Evolutionary conservation across 2,329 filamentous ascomycete genomes (phyloP), one percentile per base, ranked within the genome.

Genomic region (Penicillium sp.): DNA sequence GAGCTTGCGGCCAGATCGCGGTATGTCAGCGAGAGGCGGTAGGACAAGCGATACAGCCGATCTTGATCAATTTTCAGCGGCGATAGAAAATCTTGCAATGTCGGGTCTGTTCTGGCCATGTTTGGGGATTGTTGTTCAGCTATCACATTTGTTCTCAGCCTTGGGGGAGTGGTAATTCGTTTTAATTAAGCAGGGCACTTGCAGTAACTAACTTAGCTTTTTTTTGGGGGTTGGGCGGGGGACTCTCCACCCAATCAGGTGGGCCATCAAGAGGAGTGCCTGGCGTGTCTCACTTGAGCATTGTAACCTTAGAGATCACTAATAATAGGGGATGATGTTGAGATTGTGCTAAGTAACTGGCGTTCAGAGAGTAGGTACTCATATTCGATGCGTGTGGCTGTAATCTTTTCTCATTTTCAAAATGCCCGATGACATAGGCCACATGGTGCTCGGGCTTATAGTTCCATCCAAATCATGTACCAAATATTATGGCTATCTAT

Each of bases 11-110:
- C 77, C 34, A 79, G 66, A 34, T 74, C 64, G 28, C 67, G 68
- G 57, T 76, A 79, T 17, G 73, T 71, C 37, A 66, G 64, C 14
- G 75, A 77, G 39, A 78, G 69, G 17, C 72, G 69, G 60, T 71
- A 73, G 1, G 76, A 74, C 12, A 79, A 63, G 17, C 67, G 63
- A 63, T 77, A 76, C 7, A 78, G 68, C 17, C 63, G 69, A 12
- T 65, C 60, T 8, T 69, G 61, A 10, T 70, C 67, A n/a, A 75
- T 69, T 10, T 58, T 64, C 5, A 76, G 62, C 5, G 73, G 74
- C 34, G 66, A 58, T 17, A 76, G 57, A 55, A 73, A 76, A 15
- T 59, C 60, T 17, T 71, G 64, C 7, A 73, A 58, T 7, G 54
- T 39, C n/a, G 55, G 45, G 35, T 65, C 55, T 25, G 49, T 22